Conservation (phyloP, 352 stramenopile species). For the Phytophthora chlamydospora region DNA sequence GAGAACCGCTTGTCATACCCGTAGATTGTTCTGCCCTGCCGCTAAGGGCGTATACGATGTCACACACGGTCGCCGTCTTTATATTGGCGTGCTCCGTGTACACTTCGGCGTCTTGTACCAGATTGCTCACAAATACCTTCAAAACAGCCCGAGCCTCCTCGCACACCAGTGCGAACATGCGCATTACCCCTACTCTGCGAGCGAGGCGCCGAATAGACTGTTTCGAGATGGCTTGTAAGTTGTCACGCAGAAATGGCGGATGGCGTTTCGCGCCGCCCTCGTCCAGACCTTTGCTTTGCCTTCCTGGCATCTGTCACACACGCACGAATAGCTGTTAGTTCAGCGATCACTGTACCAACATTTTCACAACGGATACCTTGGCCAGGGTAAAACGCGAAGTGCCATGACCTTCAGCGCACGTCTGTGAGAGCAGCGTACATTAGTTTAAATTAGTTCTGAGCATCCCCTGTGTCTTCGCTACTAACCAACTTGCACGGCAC, state of each 20-base stretch:
- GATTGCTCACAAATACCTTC: background rate
- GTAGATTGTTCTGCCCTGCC: background rate
- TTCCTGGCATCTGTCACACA: background rate
- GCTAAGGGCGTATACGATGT: constrained; percentile 1
- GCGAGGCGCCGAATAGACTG: constrained; percentile 1
- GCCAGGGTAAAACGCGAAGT: background rate
- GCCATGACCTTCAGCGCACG: background rate
- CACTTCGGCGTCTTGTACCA: background rate
- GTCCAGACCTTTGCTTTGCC: background rate
- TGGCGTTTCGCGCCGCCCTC: background rate
- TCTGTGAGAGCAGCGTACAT: background rate
- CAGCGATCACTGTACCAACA: too few species aligned
- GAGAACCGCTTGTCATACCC: too few species aligned
- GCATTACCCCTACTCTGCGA: background rate
- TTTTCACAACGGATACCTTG: too few species aligned
- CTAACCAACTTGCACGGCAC: too few species aligned
- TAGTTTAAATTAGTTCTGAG: constrained; percentile 1
- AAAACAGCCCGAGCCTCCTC: background rate
- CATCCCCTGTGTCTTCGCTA: background rate
- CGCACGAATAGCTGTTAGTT: too few species aligned
- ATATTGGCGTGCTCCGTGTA: background rate
- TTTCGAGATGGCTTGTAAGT: background rate
- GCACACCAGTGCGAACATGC: background rate
- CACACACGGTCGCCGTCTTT: background rate
- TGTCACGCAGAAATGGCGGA: background rate